Evolutionary conservation across 345 rosid species (phyloP).

Genomic region (Gossypium longicalyx): DNA sequence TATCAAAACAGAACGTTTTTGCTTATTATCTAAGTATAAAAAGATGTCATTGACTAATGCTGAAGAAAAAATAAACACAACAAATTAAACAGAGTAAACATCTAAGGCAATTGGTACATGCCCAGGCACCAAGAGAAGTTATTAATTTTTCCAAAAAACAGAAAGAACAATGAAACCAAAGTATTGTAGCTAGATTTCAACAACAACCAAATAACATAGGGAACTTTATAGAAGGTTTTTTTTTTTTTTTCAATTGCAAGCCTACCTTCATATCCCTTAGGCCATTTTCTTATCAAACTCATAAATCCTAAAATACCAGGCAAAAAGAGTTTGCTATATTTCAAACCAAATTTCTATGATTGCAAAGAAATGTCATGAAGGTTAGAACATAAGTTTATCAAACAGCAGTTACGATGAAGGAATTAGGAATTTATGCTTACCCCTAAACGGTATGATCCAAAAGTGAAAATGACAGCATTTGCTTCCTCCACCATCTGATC

Average conservation of each 20-base stretch:
- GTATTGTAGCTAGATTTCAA: neutral
- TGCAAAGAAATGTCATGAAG: neutral
- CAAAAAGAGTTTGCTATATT: neutral
- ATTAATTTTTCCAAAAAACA: neutral
- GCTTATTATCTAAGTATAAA: constrained; percentile 5
- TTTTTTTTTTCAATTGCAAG: neutral
- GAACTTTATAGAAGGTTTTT: neutral
- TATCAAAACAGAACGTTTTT: constrained; percentile 16
- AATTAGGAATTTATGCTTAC: constrained; percentile 39
- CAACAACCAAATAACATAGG: neutral
- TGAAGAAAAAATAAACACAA: neutral
- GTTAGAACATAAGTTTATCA: neutral
- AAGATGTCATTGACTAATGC: neutral
- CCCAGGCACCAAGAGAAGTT: neutral
- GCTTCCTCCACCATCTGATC: constrained; percentile 96
- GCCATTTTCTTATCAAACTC: neutral
- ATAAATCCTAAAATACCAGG: neutral
- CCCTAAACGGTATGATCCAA: constrained; percentile 92
- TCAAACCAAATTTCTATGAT: neutral
- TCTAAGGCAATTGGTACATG: neutral
- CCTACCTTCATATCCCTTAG: neutral
- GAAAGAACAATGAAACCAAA: neutral
- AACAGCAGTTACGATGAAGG: neutral
- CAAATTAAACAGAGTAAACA: neutral
- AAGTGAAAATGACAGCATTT: constrained; percentile 83